Base-by-base conservation (phyloP, 1,284 basidiomycete genomes). In the Tilletiopsis washingtonensis region DNA sequence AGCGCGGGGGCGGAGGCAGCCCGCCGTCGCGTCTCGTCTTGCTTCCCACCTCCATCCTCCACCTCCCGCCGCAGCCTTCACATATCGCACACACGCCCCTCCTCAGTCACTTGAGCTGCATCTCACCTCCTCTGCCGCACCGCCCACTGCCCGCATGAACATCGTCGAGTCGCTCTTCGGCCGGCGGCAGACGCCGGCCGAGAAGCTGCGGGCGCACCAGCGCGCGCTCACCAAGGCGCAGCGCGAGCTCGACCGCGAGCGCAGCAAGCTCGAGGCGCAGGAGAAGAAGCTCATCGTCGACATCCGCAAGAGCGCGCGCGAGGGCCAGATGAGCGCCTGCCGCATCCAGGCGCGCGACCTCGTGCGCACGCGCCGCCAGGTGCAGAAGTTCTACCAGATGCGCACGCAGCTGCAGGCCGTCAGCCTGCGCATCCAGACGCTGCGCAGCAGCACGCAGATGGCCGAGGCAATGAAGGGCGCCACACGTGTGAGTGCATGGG, bases 291-390 rank as follows among this genome's bases (percentile, higher is more conserved):
- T 77, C 34, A 63, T 75, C n/a, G 56, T 79, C 67, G 94, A 98
- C 73, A 99, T 98, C 74, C 96, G 90, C 81, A 89, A 88, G 77
- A 90, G 85, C 62, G 94, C 94, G 17, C 91, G 94, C 73, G 80
- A 84, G 41, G 93, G 94, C 21, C 91, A 99, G 77, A 84, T 97
- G 81, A 91, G 59, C 5, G 70, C 70, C 12, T 97, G 91, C 79
- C 98, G 97, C 79, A 86, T 98, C 56, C 94, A 97, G 85, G 94
- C 94, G 32, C 96, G 94, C 75, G 94, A 99, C 73, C 84, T 99
- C 51, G 91, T 98, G 57, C 81, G 94, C 57, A 97, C 93, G 21
- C 80, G 94, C 45, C 81, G 88, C 68, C 97, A 98, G 73, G 81
- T 94, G 26, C 91, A 97, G 75, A 98, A 97, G 75, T 98, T 98